phyloP scores from a whole-genome alignment of 768 basidiomycete genomes.

The Lactarius hengduanensis region DNA sequence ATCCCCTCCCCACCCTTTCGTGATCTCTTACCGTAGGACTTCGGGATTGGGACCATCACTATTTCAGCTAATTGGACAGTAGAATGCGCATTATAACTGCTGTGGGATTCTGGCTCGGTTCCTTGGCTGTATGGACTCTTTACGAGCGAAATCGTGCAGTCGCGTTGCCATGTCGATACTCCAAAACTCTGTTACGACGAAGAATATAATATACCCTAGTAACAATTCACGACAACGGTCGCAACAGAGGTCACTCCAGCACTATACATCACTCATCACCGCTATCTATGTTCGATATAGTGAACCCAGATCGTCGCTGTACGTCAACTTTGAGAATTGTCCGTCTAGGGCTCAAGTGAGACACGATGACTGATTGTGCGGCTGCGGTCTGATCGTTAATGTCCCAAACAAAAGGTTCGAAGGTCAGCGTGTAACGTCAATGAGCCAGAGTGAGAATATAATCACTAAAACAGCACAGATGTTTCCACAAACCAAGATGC shows the following conservation, averaged over 20 bases:
- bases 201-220: conserved; percentile 16
- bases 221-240: neutral
- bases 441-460: neutral
- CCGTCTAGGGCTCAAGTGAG: neutral
- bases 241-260: neutral
- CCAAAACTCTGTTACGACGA: neutral
- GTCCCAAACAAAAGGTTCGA: neutral
- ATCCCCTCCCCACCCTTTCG: neutral
- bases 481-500: conserved; percentile 16
- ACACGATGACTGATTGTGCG: neutral
- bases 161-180: conserved; percentile 2
- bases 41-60: neutral
- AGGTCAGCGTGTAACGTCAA: neutral
- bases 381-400: neutral
- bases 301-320: neutral
- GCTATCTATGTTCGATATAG: too few relatives aligned
- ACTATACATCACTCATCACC: neutral
- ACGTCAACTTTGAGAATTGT: neutral
- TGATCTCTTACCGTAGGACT: neutral
- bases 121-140: conserved; percentile 4
- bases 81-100: neutral
- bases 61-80: conserved; percentile 7
- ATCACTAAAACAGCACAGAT: neutral
- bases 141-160: neutral
- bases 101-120: neutral